Conservation (phyloP, 768 basidiomycete genomes). For the Tephrocybe rancida region DNA sequence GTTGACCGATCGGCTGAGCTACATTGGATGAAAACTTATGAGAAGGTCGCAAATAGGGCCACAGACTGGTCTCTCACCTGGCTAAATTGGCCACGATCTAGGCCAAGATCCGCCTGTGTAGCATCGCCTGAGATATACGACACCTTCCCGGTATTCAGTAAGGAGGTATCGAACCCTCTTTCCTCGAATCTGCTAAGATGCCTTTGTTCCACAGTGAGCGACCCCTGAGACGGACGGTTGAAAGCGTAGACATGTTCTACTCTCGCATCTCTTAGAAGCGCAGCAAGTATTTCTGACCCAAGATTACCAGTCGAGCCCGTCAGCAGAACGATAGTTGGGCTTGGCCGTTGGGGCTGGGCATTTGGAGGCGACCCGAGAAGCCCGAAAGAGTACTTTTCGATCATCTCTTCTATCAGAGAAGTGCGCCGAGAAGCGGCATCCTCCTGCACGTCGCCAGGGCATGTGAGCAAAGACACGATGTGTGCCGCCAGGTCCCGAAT, state of each 20-base stretch:
- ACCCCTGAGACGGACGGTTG: slow-evolving; percentile 10
- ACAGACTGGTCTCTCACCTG: slow-evolving; percentile 1
- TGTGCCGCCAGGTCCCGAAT: slow-evolving; percentile 18
- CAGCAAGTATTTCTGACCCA: slow-evolving; percentile 22
- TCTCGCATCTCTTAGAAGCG: slow-evolving; percentile 27
- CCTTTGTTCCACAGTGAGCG: slow-evolving; percentile 7
- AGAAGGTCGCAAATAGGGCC: not conserved
- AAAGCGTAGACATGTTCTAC: slow-evolving; percentile 44
- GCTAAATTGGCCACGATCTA: slow-evolving; percentile 8
- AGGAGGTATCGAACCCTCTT: slow-evolving; percentile 13
- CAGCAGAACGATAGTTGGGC: slow-evolving; percentile 14
- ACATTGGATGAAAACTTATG: not conserved
- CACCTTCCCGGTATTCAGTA: slow-evolving; percentile 15
- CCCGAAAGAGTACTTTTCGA: slow-evolving; percentile 32
- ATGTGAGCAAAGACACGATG: not conserved
- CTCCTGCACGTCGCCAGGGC: not conserved
- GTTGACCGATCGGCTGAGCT: slow-evolving; percentile 28
- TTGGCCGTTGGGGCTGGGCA: not conserved
- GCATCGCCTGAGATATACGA: slow-evolving; percentile 18
- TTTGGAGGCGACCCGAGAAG: slow-evolving; percentile 9
- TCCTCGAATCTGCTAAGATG: slow-evolving; percentile 17
- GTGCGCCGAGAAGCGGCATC: not conserved
- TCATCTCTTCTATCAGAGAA: slow-evolving; percentile 33
- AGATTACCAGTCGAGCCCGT: slow-evolving; percentile 29
- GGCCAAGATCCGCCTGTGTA: slow-evolving; percentile 8